Base-by-base conservation (phyloP, 73 alveolate genomes). In the Paraurostyla sp. region DNA sequence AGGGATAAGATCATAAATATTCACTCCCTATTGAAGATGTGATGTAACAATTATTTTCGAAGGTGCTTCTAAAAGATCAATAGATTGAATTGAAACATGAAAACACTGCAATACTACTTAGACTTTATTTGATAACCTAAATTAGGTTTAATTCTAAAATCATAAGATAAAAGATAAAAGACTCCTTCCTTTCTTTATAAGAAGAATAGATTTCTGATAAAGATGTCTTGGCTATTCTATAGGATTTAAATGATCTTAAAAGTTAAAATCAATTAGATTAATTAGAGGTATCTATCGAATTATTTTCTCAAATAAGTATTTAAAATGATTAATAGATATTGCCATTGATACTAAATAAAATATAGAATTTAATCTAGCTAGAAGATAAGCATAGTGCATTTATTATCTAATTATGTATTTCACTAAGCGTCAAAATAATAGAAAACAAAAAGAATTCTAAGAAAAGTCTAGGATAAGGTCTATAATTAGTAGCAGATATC, bases 141-240 rank as follows among this genome's bases (percentile, higher is more conserved):
- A 20, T 45, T 27, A 30, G 2, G 13, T 43, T 73, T 43, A 4
- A 6, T 29, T 73, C 87, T 23, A 73, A 73, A 50, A 45, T 48
- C 13, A 48, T 73, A 3, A 40, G 87, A 43, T 6, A 42, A 43
- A 20, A 73, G 33, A 48, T 73, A 13, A 73, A 50, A 38, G 87
- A 45, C 13, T 11, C 68, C 9, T 50, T 43, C 56, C 16, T 73
- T 13, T 15, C 22, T 22, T 43, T 50, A n/a, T 43, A 30, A 45
- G 87, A 73, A 27, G 87, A 73, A 27, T 2, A n/a, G n/a, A 11
- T 50, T 27, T 50, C 87, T 13, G 87, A 73, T 48, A 73, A 73
- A 30, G 87, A 73, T 15, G 32, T 73, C 3, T 9, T 25, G 29
- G 71, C 87, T 11, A 48, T 73, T 48, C 27, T 73, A 23, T 16